Evolutionary conservation across 306 rosid genomes (phyloP).

Genomic region (Rosa persica): DNA sequence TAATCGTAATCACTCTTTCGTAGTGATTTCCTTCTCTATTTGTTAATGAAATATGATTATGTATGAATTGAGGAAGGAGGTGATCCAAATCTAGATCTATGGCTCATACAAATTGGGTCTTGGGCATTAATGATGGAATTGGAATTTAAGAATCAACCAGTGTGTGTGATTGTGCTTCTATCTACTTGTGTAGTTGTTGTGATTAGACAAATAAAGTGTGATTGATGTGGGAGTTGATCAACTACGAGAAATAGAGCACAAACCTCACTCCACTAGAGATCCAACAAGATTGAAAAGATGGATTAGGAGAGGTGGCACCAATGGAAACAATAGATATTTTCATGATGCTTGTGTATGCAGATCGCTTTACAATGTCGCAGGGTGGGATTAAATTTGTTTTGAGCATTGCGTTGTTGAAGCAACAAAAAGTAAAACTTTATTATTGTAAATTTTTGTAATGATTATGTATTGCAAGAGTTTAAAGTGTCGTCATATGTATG

Average conservation of each 20-base stretch:
- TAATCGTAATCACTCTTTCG: not conserved
- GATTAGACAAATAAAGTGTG: constrained; percentile 12
- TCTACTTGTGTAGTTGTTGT: constrained; percentile 7
- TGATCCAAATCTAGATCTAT: constrained; percentile 9
- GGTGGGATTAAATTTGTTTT: too few species aligned
- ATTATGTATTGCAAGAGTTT: not conserved
- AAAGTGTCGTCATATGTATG: not conserved
- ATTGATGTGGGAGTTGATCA: constrained; percentile 8
- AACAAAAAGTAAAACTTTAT: not conserved
- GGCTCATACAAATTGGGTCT: constrained; percentile 9
- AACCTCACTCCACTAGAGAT: not conserved
- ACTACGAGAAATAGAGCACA: not conserved
- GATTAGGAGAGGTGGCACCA: not conserved
- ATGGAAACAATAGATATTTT: not conserved
- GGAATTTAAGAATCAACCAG: not conserved
- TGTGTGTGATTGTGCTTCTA: not conserved
- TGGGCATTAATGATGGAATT: not conserved
- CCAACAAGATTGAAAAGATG: not conserved
- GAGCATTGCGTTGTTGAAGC: not conserved
- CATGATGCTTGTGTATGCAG: not conserved
- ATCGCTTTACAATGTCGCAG: too few species aligned
- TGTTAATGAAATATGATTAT: not conserved
- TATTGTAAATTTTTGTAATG: not conserved
- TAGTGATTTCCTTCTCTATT: not conserved
- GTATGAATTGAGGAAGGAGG: not conserved